Evolutionary conservation across 2,329 filamentous ascomycete genomes (phyloP).

Genomic region (Fusarium metavorans): DNA sequence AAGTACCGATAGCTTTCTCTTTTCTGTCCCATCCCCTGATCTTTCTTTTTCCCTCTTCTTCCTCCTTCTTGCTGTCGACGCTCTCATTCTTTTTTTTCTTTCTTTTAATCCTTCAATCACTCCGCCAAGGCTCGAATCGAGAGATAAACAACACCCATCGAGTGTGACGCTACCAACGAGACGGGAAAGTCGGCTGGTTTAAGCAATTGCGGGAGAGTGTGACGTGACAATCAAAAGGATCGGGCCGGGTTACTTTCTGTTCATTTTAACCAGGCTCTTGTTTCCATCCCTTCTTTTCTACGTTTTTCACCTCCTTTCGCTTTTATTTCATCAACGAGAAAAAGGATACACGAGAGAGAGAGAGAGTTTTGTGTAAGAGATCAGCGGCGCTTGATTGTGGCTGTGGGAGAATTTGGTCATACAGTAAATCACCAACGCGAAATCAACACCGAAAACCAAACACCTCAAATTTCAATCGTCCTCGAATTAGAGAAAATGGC

Average conservation of each 20-base stretch:
- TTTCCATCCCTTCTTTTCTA: not conserved
- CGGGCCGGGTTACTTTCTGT: not conserved
- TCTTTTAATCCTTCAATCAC: not conserved
- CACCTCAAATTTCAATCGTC: not conserved
- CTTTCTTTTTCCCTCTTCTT: not conserved
- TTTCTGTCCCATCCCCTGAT: not conserved
- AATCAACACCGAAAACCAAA: not conserved
- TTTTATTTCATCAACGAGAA: not conserved
- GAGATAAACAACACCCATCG: not conserved
- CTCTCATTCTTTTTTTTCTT: not conserved
- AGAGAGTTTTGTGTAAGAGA: not conserved
- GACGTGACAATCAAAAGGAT: not conserved
- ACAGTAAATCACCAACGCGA: not conserved
- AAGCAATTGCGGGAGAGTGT: not conserved
- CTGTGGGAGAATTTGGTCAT: not conserved
- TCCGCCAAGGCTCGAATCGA: not conserved
- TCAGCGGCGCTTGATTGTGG: not conserved
- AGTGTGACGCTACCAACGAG: not conserved
- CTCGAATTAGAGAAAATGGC: slow-evolving; percentile 12
- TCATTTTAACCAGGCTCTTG: not conserved
- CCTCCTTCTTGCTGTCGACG: not conserved
- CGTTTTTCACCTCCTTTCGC: not conserved
- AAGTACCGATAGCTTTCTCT: not conserved
- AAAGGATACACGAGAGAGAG: not conserved
- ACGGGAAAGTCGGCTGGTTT: not conserved